Base-by-base conservation (phyloP, 2,329 filamentous ascomycete species). In the Pseudogymnoascus destructans region DNA sequence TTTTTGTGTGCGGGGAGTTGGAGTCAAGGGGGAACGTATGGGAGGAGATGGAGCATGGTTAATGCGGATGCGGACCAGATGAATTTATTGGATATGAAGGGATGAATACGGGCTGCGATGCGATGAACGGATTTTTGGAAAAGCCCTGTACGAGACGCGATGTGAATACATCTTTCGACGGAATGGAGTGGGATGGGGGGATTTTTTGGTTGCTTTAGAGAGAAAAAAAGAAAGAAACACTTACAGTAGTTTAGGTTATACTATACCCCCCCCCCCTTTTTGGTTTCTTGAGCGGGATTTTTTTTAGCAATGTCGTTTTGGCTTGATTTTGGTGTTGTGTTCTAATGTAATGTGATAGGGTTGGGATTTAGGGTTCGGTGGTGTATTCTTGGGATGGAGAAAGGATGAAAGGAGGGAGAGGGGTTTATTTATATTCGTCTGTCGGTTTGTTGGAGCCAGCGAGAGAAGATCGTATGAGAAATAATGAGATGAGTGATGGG, bases 11-110 rank as follows among this genome's bases (percentile, higher is more conserved):
- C 13, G 40, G 13, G 38, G 42, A 27, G 42, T 27, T 17, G 42
- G 42, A 46, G 21, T 46, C 8, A 23, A 46, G 19, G 40, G 36
- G 35, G n/a, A 38, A 36, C 13, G 38, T 42, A 17, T 4, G 17
- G 17, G 21, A 46, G 9, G 23, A 27, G n/a, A 10, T 17, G 21
- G 40, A 25, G 21, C 21, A 49, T 49, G 40, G n/a, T 17, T 30
- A 52, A 52, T 52, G 42, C 17, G 42, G 42, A 52, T 52, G 42
- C 17, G 42, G 42, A 27, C 27, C 21, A 30, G 42, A 52, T 52
- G 42, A 52, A 27, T 49, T 52, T 52, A 52, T n/a, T n/a, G 10
- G 42, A 15, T 27, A 52, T 5, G 23, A n/a, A 30, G 23, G 21
- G 23, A 30, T 17, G 42, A 30, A 52, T 27, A 15, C n/a, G 23